Evolutionary conservation across 2,329 filamentous ascomycete species (phyloP).

Genomic region (Escovopsis sp.): DNA sequence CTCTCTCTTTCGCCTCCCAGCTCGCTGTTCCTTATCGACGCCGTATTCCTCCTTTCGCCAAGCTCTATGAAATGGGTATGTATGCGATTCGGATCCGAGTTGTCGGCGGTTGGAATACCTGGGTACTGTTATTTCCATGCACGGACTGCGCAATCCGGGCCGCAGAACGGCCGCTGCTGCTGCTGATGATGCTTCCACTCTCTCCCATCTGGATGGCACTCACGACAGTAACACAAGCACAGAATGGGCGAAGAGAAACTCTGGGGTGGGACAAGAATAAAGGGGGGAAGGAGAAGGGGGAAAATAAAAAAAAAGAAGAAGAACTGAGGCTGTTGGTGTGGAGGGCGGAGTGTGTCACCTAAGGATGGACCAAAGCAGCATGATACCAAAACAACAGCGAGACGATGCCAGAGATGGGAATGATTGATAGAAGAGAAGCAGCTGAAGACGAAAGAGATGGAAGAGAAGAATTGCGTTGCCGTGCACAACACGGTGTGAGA

Average conservation of each 20-base stretch:
- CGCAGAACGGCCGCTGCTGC: no score
- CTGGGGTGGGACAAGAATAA: neutral
- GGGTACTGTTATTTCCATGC: no score
- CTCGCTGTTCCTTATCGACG: no score
- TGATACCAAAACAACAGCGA: neutral
- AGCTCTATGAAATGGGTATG: neutral
- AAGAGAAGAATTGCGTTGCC: no score
- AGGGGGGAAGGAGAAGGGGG: conserved; percentile 1
- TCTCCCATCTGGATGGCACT: no score
- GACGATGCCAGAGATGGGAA: neutral
- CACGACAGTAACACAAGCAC: no score
- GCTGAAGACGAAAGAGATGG: no score
- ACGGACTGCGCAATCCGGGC: no score
- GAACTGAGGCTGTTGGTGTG: neutral
- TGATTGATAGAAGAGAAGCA: no score
- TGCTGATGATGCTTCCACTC: no score
- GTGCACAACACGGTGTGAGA: no score
- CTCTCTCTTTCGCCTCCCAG: neutral
- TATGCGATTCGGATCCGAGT: no score
- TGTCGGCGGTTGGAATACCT: neutral
- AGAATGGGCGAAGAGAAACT: neutral
- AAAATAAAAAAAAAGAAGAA: conserved; percentile 3
- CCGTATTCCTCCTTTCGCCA: neutral
- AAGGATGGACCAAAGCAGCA: conserved; percentile 2
- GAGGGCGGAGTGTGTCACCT: neutral